Evolutionary conservation across 805 yeast species (phyloP).

Genomic region (Suhomyces tanzawaensis): DNA sequence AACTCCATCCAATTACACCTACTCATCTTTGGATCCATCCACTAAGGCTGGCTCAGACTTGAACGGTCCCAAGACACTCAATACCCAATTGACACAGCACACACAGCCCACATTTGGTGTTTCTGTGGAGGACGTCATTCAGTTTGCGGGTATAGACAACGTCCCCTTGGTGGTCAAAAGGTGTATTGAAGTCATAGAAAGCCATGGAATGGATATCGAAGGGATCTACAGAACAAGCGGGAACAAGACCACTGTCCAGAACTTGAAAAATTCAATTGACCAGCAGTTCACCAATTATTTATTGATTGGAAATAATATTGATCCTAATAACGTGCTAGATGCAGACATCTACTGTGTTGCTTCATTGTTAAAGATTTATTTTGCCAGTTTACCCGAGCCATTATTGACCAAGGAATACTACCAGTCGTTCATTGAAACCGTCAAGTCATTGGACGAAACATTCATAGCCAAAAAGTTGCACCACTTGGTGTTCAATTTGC

Average conservation of each 20-base stretch:
- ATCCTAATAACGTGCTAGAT: constrained; percentile 52
- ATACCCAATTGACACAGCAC: constrained; percentile 12
- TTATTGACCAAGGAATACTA: constrained; percentile 65
- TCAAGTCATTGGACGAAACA: constrained; percentile 46
- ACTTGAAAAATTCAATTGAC: constrained; percentile 68
- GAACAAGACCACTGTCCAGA: constrained; percentile 68
- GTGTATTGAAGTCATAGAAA: constrained; percentile 84
- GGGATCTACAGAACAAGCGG: constrained; percentile 91
- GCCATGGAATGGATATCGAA: constrained; percentile 78
- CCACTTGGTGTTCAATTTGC: constrained; percentile 81
- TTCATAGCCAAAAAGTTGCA: constrained; percentile 74
- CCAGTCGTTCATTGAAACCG: constrained; percentile 64
- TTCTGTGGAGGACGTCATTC: constrained; percentile 72
- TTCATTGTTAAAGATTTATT: constrained; percentile 78
- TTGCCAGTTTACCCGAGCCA: constrained; percentile 84
- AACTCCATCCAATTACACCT: constrained; percentile 1
- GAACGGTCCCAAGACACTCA: constrained; percentile 35
- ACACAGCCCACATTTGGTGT: constrained; percentile 69
- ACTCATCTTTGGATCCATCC: constrained; percentile 35
- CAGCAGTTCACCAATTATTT: constrained; percentile 65
- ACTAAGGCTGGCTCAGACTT: constrained; percentile 29
- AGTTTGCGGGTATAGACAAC: constrained; percentile 78
- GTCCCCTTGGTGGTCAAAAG: constrained; percentile 89
- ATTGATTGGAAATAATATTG: constrained; percentile 40
- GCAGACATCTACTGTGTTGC: constrained; percentile 88